Percentiles rank a stretch among this genome's conserved stretches.
Conservation (phyloP, 208 protist species). For the Herpetomonas tarakana region DNA sequence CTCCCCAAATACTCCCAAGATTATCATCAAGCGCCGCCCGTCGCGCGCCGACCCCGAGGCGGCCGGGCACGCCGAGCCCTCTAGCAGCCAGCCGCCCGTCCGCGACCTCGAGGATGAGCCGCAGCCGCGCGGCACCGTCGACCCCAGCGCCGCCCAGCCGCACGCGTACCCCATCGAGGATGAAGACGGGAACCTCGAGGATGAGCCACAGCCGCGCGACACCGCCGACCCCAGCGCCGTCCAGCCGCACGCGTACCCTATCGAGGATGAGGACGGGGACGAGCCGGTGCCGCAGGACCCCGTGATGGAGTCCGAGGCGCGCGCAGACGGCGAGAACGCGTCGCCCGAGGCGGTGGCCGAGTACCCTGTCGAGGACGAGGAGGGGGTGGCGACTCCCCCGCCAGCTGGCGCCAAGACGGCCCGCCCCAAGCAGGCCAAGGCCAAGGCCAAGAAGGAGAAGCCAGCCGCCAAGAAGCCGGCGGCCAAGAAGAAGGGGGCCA, state of each 20-base stretch:
- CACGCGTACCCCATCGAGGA: background rate
- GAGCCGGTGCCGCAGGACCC: background rate
- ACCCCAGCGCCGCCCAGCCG: background rate
- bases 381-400: background rate
- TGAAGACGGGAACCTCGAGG: too few relatives aligned
- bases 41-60: background rate
- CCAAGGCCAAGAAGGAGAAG: background rate
- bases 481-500: background rate
- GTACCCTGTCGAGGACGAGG: background rate
- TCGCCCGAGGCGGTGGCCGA: background rate
- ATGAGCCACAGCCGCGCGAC: constrained; percentile 1
- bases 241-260: background rate
- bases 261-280: background rate
- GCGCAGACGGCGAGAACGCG: background rate
- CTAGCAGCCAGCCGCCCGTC: background rate
- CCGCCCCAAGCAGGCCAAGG: constrained; percentile 2
- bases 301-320: background rate
- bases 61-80: background rate
- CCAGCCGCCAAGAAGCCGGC: background rate
- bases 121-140: constrained; percentile 1
- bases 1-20: background rate
- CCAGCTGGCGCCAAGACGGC: constrained; percentile 4
- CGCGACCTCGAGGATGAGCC: background rate
- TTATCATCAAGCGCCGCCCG: background rate
- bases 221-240: background rate